phyloP scores from a whole-genome alignment of 306 rosid genomes.

The Vachellia collinsii region DNA sequence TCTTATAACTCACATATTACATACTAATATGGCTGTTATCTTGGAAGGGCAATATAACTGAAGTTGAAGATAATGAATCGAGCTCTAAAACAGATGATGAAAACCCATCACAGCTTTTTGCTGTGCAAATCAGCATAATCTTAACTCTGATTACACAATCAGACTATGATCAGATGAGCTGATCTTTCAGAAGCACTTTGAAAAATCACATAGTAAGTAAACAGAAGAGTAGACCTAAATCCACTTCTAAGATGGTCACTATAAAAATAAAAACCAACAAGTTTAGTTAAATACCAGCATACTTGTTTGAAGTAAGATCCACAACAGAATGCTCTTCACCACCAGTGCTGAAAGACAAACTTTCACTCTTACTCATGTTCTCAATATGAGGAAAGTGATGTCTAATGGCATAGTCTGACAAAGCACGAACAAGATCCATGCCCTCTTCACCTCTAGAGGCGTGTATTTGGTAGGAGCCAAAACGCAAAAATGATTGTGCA shows the following conservation, averaged over 20 bases:
- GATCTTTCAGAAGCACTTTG: neutral
- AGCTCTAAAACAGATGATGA: constrained; percentile 10
- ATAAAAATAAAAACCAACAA: neutral
- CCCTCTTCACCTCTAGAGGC: constrained; percentile 84
- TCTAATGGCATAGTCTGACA: constrained; percentile 88
- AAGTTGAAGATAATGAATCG: neutral
- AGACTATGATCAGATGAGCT: neutral
- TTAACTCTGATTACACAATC: constrained; percentile 18
- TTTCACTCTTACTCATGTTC: constrained; percentile 82
- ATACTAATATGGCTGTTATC: neutral
- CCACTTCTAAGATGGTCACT: neutral
- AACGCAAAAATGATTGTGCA: constrained; percentile 88
- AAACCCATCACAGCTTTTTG: neutral
- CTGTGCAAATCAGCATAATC: constrained; percentile 4
- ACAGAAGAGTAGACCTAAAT: neutral
- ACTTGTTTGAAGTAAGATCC: constrained; percentile 96
- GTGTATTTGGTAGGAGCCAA: constrained; percentile 96
- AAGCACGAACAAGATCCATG: constrained; percentile 67
- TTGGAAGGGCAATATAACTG: constrained; percentile 4
- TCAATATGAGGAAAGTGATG: constrained; percentile 92
- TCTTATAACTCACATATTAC: neutral
- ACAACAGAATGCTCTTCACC: constrained; percentile 75
- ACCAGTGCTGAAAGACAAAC: constrained; percentile 85
- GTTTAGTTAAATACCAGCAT: constrained; percentile 70
- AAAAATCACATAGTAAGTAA: neutral